Evolutionary conservation across 164 flowering plant genomes (phyloP), one percentile per base, ranked within the genome.

Genomic region (Vitis rupestris): DNA sequence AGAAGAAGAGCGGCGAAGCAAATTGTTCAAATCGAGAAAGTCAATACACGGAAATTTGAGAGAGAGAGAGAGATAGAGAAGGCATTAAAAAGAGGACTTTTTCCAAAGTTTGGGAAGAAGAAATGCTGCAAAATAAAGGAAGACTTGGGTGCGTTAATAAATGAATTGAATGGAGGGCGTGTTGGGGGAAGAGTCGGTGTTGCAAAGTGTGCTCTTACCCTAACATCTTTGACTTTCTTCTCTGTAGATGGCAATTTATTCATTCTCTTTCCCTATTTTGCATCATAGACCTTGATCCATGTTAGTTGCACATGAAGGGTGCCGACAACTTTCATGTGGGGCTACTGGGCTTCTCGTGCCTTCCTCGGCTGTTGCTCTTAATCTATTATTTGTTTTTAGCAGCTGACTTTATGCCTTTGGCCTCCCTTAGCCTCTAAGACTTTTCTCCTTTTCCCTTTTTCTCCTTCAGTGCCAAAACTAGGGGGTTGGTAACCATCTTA

Each of bases 41-140:
- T 77, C 80, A 74, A 74, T 56, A 70, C 77, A 70, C 74, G 80
- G 72, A 70, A 73, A 73, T 27, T 14, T 8, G 51, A 56, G 29
- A 31, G 67, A 56, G 65, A 44, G 64, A 19, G 48, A 67, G 67
- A 56, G 65, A 47, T 60, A 19, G 48, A 56, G 63, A 50, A 14
- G 37, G 7, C 61, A n/a, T 1, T 54, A 44, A 61, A 66, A 51
- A 29, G 17, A 59, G 62, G 71, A 66, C 66, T 23, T 27, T 59
- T 70, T 69, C 68, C 74, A 65, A 71, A 54, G 29, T 70, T 74
- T 65, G 44, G 77, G 66, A 63, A n/a, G 51, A 44, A 14, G 30
- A 58, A 56, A 57, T 56, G 71, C 17, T 65, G 15, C 19, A 63
- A 61, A 51, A 59, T 23, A 23, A 23, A 23, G 27, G 27, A 23